phyloP scores from a whole-genome alignment of 352 stramenopile genomes.

The Globisporangium barbulae region DNA sequence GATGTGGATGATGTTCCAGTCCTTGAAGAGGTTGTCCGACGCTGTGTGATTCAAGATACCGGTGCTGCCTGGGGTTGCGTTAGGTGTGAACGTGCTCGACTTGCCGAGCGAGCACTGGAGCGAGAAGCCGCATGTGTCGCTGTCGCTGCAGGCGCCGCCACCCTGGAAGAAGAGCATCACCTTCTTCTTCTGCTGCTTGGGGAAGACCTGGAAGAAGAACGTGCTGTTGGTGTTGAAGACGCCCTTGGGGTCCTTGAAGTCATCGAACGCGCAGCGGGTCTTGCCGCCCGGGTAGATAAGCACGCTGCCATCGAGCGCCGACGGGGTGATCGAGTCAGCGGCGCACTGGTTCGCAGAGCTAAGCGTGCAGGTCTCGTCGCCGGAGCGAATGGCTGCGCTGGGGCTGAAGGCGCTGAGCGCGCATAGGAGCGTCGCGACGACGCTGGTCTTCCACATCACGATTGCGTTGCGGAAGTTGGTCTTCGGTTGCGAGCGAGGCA shows the following conservation, averaged over 20 bases:
- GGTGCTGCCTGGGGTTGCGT: conserved; percentile 16
- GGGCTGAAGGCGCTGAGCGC: not conserved
- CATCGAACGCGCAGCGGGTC: conserved; percentile 25
- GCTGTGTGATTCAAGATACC: conserved; percentile 36
- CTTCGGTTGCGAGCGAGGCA: conserved; percentile 12
- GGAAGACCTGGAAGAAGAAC: conserved; percentile 53
- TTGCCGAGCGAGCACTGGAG: conserved; percentile 30
- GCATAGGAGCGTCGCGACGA: conserved; percentile 7
- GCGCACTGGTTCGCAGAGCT: conserved; percentile 24
- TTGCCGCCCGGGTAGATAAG: conserved; percentile 29
- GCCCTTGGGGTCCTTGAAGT: conserved; percentile 9
- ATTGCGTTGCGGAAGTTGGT: not conserved
- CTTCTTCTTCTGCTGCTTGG: conserved; percentile 31
- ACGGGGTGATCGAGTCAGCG: conserved; percentile 22
- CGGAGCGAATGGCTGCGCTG: conserved; percentile 9
- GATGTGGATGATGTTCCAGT: conserved; percentile 74
- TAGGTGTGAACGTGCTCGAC: conserved; percentile 26
- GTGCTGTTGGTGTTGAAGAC: conserved; percentile 20
- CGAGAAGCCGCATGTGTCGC: conserved; percentile 35
- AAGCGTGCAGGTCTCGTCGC: conserved; percentile 29
- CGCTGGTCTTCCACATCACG: conserved; percentile 14
- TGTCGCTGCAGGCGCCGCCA: conserved; percentile 33
- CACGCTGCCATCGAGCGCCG: conserved; percentile 24
- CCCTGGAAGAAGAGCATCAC: conserved; percentile 41
- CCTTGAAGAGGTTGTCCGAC: conserved; percentile 53